Conservation (phyloP, 176 grass and related monocot species). For the Panicum miliaceum region DNA sequence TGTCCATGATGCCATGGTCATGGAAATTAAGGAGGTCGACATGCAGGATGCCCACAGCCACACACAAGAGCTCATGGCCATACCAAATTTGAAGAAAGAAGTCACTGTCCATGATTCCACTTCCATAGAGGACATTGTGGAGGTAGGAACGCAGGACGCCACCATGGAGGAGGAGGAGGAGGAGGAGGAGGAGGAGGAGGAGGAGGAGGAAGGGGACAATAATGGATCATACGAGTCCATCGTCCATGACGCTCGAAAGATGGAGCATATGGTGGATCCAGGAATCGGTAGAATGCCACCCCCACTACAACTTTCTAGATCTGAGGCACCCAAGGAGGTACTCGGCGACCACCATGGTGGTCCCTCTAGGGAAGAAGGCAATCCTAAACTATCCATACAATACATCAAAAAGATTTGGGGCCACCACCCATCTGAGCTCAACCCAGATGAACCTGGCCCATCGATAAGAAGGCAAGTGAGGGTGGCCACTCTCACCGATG, state of each 20-base stretch:
- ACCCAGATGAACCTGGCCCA: constrained; percentile 18
- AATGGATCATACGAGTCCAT: neutral
- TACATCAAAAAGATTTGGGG: constrained; percentile 18
- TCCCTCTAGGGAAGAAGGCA: neutral
- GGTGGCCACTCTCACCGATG: constrained; percentile 26
- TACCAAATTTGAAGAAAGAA: neutral
- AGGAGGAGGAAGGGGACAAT: neutral
- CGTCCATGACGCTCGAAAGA: neutral
- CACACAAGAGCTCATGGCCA: neutral
- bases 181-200: no score
- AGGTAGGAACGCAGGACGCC: neutral
- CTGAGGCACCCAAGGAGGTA: neutral
- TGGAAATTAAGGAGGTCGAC: neutral
- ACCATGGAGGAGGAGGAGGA: neutral
- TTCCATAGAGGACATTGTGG: neutral
- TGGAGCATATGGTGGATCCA: neutral
- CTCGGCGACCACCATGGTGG: neutral
- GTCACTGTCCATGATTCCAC: neutral
- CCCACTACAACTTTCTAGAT: neutral
- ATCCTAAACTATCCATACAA: neutral
- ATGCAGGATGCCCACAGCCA: neutral
- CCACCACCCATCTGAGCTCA: neutral
- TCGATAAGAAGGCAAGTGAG: neutral
- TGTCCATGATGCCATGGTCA: neutral
- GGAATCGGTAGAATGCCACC: neutral